Base-by-base conservation (phyloP, 2,329 filamentous ascomycete species). In the Ploettnerulaceae sp. region DNA sequence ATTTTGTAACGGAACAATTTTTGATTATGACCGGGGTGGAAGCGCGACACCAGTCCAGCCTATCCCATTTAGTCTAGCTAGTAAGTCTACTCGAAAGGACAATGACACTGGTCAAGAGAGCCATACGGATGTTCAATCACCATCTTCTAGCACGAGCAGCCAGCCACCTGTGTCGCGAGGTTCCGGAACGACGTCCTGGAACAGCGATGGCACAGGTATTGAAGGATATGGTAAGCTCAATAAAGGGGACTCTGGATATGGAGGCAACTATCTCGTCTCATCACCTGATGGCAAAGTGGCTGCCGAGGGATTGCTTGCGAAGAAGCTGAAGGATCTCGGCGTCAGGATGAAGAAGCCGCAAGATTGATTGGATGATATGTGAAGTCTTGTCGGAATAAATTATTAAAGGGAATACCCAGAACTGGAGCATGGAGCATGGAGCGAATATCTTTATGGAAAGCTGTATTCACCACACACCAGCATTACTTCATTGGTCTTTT, bases 251-350 rank as follows among this genome's bases (percentile, higher is more conserved):
- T 64, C 71, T 15, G 75, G 81, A 26, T 82, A 86, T 59, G 76
- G 82, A 28, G 73, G 77, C 1, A 76, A 79, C 45, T 81, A 75
- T 54, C 41, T 39, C n/a, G 61, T 57, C 17, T 62, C 56, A 7
- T 63, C 62, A 42, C 64, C 62, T 24, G 62, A 66, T 55, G 68
- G 68, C 26, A 65, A 65, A 49, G 59, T 66, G n/a, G 67, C 67
- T 1, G 72, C 77, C 4, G 82, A 88, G 57, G 79, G 86, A 2
- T 66, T 93, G 12, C 68, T 93, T 12, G 86, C 86, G 8, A 80
- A 80, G 61, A 75, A 81, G 47, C 67, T 91, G 34, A 75, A 80
- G 54, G 77, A 79, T 29, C 52, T 64, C 5, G 62, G 58, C 25
- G 58, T 61, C n/a, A 53, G 53, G 15, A 15, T 45, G 18, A 50